These are phyloP conservation scores for Friedmanniomyces simplex DNA, from an alignment of 495 filamentous ascomycete species.

Conservation along the genomic window DNA sequence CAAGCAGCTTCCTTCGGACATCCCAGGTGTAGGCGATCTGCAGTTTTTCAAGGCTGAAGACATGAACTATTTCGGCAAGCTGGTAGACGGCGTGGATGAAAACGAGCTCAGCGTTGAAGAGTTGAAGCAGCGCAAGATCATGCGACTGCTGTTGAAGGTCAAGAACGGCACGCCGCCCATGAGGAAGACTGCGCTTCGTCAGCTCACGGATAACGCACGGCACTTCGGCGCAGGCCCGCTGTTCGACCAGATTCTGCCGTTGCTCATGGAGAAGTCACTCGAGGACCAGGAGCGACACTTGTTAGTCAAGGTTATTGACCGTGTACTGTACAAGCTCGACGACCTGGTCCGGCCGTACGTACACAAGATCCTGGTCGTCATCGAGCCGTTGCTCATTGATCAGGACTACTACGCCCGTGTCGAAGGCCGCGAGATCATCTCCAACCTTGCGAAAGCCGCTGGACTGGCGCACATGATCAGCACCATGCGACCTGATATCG, in stretches of 20 bases:
- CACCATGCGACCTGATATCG: constrained; percentile 97
- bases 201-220: constrained; percentile 93
- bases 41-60: constrained; percentile 99
- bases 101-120: constrained; percentile 86
- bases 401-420: constrained; percentile 99
- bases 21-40: constrained; percentile 92
- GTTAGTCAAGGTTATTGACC: constrained; percentile 97
- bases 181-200: constrained; percentile 97
- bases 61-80: constrained; percentile 98
- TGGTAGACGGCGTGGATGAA: constrained; percentile 91
- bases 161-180: constrained; percentile 99
- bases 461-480: constrained; percentile 99
- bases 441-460: constrained; percentile 91
- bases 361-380: constrained; percentile 97
- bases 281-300: constrained; percentile 98
- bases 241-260: constrained; percentile 94
- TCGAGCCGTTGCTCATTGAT: constrained; percentile 96
- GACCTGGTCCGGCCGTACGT: constrained; percentile 94
- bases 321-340: constrained; percentile 96
- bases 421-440: constrained; percentile 97
- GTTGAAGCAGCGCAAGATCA: constrained; percentile 96
- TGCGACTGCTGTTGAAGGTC: constrained; percentile 92
- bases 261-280: constrained; percentile 97
- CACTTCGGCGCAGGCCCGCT: constrained; percentile 91
- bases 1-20: constrained; percentile 91